phyloP scores from a whole-genome alignment of 257 asterid genomes.

The Solanum chilense region DNA sequence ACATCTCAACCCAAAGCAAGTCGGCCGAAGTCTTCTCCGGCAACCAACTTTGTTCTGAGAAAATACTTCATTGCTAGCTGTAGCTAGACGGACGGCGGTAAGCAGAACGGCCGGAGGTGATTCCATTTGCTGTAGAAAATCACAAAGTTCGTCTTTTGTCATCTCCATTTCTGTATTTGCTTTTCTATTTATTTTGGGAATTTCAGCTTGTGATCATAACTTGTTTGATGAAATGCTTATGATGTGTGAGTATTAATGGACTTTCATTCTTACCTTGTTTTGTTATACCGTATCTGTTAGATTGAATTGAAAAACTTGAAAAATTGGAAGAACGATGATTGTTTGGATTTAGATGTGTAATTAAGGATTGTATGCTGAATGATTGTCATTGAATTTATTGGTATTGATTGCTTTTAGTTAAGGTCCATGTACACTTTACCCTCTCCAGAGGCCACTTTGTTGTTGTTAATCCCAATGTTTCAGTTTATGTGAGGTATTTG shows the following conservation, averaged over 20 bases:
- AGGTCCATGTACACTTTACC: background rate
- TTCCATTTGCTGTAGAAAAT: background rate
- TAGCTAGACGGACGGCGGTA: background rate
- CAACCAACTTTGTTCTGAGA: background rate
- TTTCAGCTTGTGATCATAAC: background rate
- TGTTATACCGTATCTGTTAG: background rate
- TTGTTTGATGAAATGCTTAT: background rate
- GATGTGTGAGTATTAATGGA: background rate
- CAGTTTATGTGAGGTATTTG: background rate
- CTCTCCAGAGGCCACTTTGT: background rate
- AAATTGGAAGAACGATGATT: background rate
- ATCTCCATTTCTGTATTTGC: background rate
- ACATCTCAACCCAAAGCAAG: background rate
- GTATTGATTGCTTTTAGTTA: background rate
- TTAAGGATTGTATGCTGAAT: background rate
- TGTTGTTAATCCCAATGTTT: background rate
- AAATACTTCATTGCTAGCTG: background rate
- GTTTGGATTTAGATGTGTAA: background rate
- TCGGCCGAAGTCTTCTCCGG: background rate
- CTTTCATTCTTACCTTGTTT: background rate
- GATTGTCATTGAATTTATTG: background rate
- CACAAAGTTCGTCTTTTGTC: background rate
- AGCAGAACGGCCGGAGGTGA: background rate
- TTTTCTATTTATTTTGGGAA: background rate
- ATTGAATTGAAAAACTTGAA: background rate